A percentile compares a stretch with the other conserved stretches of the same genome.
Evolutionary conservation across 768 basidiomycete genomes (phyloP).

Genomic region (Wakefieldia striispora): DNA sequence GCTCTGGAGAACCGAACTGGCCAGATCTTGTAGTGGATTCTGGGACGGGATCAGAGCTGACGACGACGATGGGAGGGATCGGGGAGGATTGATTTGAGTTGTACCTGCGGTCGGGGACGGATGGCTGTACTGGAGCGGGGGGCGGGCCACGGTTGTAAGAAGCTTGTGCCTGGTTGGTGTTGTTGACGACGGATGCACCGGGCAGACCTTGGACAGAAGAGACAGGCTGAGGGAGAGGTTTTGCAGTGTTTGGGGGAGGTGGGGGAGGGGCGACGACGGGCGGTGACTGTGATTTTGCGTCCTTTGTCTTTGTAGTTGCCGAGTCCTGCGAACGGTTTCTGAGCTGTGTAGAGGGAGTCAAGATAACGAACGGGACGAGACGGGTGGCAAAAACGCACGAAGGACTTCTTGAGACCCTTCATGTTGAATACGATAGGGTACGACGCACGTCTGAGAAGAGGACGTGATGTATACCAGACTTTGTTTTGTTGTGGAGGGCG

Average conservation of each 20-base stretch:
- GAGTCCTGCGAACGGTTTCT: conserved; percentile 68
- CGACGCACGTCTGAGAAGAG: conserved; percentile 14
- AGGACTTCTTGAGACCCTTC: conserved; percentile 85
- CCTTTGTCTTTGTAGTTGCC: conserved; percentile 66
- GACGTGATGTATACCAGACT: conserved; percentile 6
- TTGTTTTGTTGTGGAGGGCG: conserved; percentile 2
- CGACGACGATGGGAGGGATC: conserved; percentile 83
- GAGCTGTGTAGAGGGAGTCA: conserved; percentile 44
- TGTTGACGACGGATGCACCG: conserved; percentile 35
- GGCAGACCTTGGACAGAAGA: conserved; percentile 37
- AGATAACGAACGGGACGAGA: conserved; percentile 18
- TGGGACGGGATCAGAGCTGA: conserved; percentile 64
- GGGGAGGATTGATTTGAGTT: conserved; percentile 40
- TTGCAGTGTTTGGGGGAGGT: conserved; percentile 63
- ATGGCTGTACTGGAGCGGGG: conserved; percentile 37
- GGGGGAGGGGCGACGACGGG: conserved; percentile 47
- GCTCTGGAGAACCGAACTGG: conserved; percentile 46
- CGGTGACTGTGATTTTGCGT: conserved; percentile 47
- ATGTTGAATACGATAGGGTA: conserved; percentile 37
- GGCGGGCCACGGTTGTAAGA: conserved; percentile 45
- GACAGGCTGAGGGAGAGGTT: conserved; percentile 58
- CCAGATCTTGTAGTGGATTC: conserved; percentile 44
- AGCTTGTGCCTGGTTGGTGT: conserved; percentile 36
- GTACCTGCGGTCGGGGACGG: conserved; percentile 61
- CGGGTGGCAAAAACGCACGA: conserved; percentile 45